These are phyloP conservation scores for Zoysia pacifica DNA, from an alignment of 176 grass and related monocot species.

Conservation along the genomic window DNA sequence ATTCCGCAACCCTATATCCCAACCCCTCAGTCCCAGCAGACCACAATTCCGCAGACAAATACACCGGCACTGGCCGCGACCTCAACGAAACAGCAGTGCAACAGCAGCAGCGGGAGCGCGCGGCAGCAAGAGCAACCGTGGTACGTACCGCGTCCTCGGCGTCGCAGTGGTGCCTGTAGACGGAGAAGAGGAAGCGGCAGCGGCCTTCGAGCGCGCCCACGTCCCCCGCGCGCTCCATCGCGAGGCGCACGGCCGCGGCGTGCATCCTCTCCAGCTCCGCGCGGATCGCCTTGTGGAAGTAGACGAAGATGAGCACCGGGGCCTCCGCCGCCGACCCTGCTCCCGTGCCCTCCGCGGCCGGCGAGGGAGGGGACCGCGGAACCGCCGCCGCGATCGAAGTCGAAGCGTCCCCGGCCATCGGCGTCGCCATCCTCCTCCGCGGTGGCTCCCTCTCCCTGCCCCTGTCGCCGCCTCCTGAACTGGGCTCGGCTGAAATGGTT, in stretches of 20 bases:
- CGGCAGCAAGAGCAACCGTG: background rate
- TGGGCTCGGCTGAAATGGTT: background rate
- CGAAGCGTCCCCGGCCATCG: constrained; percentile 18
- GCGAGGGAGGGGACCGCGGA: constrained; percentile 34
- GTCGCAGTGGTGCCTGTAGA: constrained; percentile 84
- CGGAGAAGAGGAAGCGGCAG: constrained; percentile 66
- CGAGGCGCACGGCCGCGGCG: constrained; percentile 59
- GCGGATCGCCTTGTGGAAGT: constrained; percentile 95
- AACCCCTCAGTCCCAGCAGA: too few species aligned
- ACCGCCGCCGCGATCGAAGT: constrained; percentile 35
- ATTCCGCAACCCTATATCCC: background rate
- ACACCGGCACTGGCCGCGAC: background rate
- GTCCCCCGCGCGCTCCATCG: constrained; percentile 41
- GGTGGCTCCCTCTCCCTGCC: background rate
- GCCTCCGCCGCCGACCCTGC: constrained; percentile 47
- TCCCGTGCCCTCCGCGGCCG: background rate
- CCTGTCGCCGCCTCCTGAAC: background rate
- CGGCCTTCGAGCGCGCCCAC: constrained; percentile 39
- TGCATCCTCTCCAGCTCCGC: constrained; percentile 71
- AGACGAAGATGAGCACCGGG: constrained; percentile 77
- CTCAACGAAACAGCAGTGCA: background rate
- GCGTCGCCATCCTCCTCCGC: constrained; percentile 35
- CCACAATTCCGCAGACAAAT: background rate
- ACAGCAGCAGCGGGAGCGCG: background rate
- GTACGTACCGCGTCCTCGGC: constrained; percentile 85